A percentile compares a stretch with the other conserved stretches of the same genome.
These are phyloP conservation scores for Meyerozyma smithsonii DNA, from an alignment of 1,139 yeast genomes.

Conservation along the genomic window DNA sequence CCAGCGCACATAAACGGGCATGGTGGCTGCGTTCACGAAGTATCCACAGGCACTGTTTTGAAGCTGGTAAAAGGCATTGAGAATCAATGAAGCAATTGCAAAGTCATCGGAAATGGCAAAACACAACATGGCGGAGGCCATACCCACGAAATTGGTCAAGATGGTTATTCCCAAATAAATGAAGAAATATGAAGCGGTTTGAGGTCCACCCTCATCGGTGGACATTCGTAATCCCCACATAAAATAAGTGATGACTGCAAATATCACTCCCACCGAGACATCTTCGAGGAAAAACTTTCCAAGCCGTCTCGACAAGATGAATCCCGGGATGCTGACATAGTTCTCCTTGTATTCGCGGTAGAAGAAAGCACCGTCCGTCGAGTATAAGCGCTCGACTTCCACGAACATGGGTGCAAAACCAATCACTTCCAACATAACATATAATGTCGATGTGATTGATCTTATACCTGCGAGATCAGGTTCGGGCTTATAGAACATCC, in stretches of 20 bases:
- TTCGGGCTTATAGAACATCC: slow-evolving; percentile 70
- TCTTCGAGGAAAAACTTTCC: slow-evolving; percentile 70
- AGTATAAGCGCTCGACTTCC: slow-evolving; percentile 71
- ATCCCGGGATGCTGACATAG: slow-evolving; percentile 64
- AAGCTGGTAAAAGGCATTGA: slow-evolving; percentile 62
- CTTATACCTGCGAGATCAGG: slow-evolving; percentile 64
- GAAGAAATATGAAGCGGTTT: slow-evolving; percentile 44
- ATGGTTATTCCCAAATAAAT: slow-evolving; percentile 56
- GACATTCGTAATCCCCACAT: slow-evolving; percentile 65
- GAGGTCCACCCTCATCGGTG: slow-evolving; percentile 12
- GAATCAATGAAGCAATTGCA: slow-evolving; percentile 57
- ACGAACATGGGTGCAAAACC: slow-evolving; percentile 66
- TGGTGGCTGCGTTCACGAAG: slow-evolving; percentile 64
- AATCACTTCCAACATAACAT: slow-evolving; percentile 61
- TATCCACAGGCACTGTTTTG: slow-evolving; percentile 81
- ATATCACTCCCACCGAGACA: slow-evolving; percentile 55
- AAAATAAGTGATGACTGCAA: slow-evolving; percentile 61
- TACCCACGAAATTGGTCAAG: slow-evolving; percentile 52
- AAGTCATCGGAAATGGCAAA: slow-evolving; percentile 64
- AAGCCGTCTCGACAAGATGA: slow-evolving; percentile 60
- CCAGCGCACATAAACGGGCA: slow-evolving; percentile 90
- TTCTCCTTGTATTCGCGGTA: slow-evolving; percentile 73
- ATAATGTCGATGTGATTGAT: slow-evolving; percentile 57
- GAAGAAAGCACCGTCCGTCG: slow-evolving; percentile 61
- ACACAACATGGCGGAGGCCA: slow-evolving; percentile 51